Evolutionary conservation across 805 yeast genomes (phyloP).

Genomic region (Torulaspora gathmanii): DNA sequence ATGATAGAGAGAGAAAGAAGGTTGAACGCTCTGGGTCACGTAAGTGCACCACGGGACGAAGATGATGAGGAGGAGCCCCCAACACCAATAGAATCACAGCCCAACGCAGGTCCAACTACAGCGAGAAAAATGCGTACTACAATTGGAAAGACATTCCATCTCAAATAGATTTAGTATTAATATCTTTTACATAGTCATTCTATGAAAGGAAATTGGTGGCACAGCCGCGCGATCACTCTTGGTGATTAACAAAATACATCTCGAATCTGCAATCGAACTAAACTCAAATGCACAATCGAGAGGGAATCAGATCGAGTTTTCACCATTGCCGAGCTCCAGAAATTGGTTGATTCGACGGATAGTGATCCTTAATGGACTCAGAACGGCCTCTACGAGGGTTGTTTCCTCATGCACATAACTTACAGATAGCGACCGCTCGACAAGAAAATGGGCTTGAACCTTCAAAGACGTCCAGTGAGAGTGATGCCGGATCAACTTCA

Average conservation of each 20-base stretch:
- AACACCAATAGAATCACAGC: constrained; percentile 7
- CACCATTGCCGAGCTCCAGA: neutral
- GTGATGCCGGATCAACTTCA: constrained; percentile 2
- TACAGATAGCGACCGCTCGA: constrained; percentile 12
- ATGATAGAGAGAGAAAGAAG: constrained; percentile 63
- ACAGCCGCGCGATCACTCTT: too few species aligned
- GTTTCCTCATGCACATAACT: constrained; percentile 23
- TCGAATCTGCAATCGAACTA: too few species aligned
- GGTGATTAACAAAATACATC: too few species aligned
- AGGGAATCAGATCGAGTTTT: too few species aligned
- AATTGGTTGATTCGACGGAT: neutral
- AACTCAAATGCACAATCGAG: too few species aligned
- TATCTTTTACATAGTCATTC: neutral
- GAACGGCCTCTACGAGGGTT: constrained; percentile 14
- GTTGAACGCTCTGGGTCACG: constrained; percentile 51
- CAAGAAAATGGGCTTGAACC: constrained; percentile 1
- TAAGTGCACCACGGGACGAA: constrained; percentile 38
- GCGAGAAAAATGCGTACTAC: constrained; percentile 17
- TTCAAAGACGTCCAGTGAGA: constrained; percentile 1
- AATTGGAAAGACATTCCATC: constrained; percentile 17
- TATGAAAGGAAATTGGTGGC: neutral
- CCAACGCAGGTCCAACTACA: constrained; percentile 7
- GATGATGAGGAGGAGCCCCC: constrained; percentile 48
- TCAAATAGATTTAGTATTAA: constrained; percentile 2
- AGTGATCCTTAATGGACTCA: constrained; percentile 8